A percentile compares a stretch with the other conserved stretches of the same genome.
Conservation (phyloP, 768 basidiomycete species). For the Tricholoma flavovirens region DNA sequence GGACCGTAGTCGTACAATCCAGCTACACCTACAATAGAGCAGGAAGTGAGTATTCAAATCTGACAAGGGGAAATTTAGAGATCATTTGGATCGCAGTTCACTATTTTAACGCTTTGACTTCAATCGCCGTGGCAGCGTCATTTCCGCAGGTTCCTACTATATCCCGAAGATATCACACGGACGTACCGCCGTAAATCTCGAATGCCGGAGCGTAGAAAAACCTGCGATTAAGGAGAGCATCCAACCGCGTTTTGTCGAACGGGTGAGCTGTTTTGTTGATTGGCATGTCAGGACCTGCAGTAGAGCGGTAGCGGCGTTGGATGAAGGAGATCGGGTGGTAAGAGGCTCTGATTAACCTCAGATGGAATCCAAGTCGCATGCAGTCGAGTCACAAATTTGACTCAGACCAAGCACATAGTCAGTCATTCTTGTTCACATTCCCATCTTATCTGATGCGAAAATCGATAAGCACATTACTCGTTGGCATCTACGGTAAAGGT, state of each 20-base stretch:
- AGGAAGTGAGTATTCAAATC: background rate
- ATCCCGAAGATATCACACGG: background rate
- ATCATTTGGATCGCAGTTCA: background rate
- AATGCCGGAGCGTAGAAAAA: conserved; percentile 99
- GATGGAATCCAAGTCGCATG: conserved; percentile 15
- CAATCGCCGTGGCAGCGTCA: background rate
- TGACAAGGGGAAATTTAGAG: too few species aligned
- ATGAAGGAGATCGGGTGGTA: conserved; percentile 6
- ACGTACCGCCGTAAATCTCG: conserved; percentile 95
- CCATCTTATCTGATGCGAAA: background rate
- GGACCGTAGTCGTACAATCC: conserved; percentile 98
- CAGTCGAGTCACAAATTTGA: conserved; percentile 10
- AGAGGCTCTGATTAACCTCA: conserved; percentile 11
- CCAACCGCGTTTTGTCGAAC: conserved; percentile 84
- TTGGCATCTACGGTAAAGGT: too few species aligned
- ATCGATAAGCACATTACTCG: too few species aligned
- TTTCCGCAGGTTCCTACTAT: background rate
- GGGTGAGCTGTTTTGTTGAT: conserved; percentile 81
- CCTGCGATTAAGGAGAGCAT: conserved; percentile 78
- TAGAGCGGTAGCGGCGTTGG: conserved; percentile 8
- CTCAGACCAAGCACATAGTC: background rate
- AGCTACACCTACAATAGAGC: conserved; percentile 65
- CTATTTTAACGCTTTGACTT: background rate
- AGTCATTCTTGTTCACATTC: background rate
- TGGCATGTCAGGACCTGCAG: conserved; percentile 14